Conservation (phyloP, 169 alveolate genomes). For the Cryptosporidium muris region DNA sequence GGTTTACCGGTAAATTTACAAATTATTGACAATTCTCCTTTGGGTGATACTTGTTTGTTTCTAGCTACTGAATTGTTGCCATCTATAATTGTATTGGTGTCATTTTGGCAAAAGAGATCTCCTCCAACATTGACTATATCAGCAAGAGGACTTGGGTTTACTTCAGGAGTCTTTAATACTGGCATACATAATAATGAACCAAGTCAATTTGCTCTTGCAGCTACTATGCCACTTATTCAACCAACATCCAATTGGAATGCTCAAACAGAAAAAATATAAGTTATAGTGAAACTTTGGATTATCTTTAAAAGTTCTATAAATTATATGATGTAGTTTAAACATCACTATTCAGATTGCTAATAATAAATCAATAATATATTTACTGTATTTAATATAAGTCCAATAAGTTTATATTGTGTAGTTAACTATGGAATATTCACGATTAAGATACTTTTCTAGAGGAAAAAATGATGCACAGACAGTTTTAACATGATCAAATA, state of each 20-base stretch:
- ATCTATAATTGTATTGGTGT: constrained; percentile 35
- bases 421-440: constrained; percentile 30
- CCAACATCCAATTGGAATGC: constrained; percentile 10
- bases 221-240: constrained; percentile 15
- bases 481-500: constrained; percentile 40
- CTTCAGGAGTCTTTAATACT: constrained; percentile 19
- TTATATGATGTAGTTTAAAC: background rate
- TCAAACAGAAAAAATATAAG: background rate
- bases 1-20: constrained; percentile 3
- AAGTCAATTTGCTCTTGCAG: background rate
- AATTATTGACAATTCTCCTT: constrained; percentile 33
- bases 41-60: constrained; percentile 47
- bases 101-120: constrained; percentile 55
- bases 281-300: background rate
- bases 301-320: background rate
- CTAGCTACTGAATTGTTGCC: constrained; percentile 47
- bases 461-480: constrained; percentile 62
- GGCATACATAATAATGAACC: background rate
- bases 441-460: constrained; percentile 49
- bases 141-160: constrained; percentile 46
- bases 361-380: background rate
- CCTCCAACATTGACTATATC: constrained; percentile 28
- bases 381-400: background rate
- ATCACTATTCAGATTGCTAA: background rate
- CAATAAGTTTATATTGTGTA: background rate